phyloP scores from a whole-genome alignment of 177 flowering plant species.

The Tripterygium wilfordii region DNA sequence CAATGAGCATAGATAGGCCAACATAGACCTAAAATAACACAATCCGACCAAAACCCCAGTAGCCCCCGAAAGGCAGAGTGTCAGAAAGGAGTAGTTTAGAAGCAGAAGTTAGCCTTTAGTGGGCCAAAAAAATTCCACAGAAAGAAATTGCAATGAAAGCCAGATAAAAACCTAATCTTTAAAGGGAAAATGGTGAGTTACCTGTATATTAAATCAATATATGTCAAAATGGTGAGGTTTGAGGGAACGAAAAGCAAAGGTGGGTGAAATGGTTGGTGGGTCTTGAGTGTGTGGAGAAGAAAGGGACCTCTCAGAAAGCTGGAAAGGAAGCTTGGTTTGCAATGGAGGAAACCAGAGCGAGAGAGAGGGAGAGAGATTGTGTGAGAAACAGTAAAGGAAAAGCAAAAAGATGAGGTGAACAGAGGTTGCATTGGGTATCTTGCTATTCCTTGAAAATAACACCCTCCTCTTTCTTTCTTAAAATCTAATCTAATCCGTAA shows the following conservation, averaged over 20 bases:
- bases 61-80: constrained; percentile 11
- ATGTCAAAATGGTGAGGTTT: too few relatives aligned
- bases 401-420: constrained; percentile 20
- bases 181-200: constrained; percentile 9
- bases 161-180: constrained; percentile 27
- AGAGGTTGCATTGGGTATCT: constrained; percentile 16
- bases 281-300: constrained; percentile 19
- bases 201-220: too few relatives aligned
- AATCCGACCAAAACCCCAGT: constrained; percentile 22
- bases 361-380: constrained; percentile 22
- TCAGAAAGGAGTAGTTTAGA: constrained; percentile 28
- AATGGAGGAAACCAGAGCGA: constrained; percentile 52
- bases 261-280: constrained; percentile 40
- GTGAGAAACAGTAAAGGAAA: constrained; percentile 28
- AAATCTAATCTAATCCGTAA: too few relatives aligned
- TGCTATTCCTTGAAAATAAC: too few relatives aligned
- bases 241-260: constrained; percentile 17
- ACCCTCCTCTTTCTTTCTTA: too few relatives aligned
- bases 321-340: constrained; percentile 54
- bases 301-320: constrained; percentile 21
- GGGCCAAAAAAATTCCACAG: constrained; percentile 18
- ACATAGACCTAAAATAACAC: constrained; percentile 27
- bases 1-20: constrained; percentile 24
- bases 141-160: constrained; percentile 11
- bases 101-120: constrained; percentile 22